Base-by-base conservation (phyloP, 371 early-diverging fungal species). In the Mucor mucedo region DNA sequence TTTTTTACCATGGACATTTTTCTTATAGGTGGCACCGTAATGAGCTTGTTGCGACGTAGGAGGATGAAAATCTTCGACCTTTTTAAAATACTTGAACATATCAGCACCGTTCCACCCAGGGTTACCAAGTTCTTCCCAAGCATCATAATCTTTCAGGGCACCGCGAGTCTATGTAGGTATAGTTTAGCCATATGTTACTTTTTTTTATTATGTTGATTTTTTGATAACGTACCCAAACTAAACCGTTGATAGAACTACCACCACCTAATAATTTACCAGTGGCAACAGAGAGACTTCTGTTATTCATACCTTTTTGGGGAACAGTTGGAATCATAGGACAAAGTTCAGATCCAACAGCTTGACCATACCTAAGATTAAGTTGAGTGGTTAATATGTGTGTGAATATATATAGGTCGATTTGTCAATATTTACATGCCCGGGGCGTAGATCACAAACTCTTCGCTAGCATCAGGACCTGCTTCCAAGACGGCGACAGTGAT, bases 101-200 rank as follows among this genome's bases (percentile, higher is more conserved):
- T 45, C 40, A 3, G 57, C 30, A 57, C 73, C 70, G 10, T 63
- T 70, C 70, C 73, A 73, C 13, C 70, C 73, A 10, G 57, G 56
- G 30, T 67, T 68, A 35, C 68, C 73, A 57, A 65, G 64, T 30
- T 70, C 68, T 14, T 57, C 70, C 70, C 77, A 77, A 62, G 52
- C 64, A 47, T 79, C 75, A 28, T 65, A 79, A 35, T 79, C 79
- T 5, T 65, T 69, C 14, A 69, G 58, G 7, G 69, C 70, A 45
- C 71, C 77, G 33, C 75, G 79, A 39, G 75, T 75, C 55, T 78
- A 73, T 42, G 11, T 42, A 10, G 6, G 13, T 9, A 42, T 3
- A 10, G 10, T 10, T 42, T 42, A 42, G 11, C 1, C 44, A 42
- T 14, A 42, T 21, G 21, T 21, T 21, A 21, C 21, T 21, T 21